phyloP scores from a whole-genome alignment of 2,329 filamentous ascomycete genomes.

The Leptoxyphium fumago region DNA sequence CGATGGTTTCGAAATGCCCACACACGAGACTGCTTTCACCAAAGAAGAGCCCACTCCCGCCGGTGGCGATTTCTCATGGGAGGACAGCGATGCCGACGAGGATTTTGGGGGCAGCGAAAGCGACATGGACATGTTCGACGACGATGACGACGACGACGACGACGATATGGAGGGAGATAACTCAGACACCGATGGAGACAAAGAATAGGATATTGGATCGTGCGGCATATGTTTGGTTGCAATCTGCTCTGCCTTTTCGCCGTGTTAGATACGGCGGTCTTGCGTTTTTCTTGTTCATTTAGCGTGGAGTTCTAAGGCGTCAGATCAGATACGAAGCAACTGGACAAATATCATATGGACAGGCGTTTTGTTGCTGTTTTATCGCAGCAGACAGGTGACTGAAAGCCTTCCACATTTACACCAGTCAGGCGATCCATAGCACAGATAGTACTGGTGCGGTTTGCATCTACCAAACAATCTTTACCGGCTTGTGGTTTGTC shows the following conservation, averaged over 20 bases:
- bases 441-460: too few relatives aligned
- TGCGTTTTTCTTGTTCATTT: background rate
- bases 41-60: conserved; percentile 40
- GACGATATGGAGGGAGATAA: conserved; percentile 34
- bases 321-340: background rate
- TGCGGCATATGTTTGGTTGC: background rate
- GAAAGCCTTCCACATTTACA: too few relatives aligned
- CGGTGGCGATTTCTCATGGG: conserved; percentile 53
- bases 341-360: too few relatives aligned
- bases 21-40: conserved; percentile 45
- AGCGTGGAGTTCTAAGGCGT: background rate
- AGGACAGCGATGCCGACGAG: conserved; percentile 41
- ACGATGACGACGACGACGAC: conserved; percentile 46
- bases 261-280: background rate
- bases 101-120: conserved; percentile 64
- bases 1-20: conserved; percentile 66
- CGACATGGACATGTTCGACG: conserved; percentile 33
- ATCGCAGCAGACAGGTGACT: too few relatives aligned
- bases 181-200: conserved; percentile 42
- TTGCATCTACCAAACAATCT: too few relatives aligned
- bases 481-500: too few relatives aligned
- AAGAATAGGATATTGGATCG: conserved; percentile 37
- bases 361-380: too few relatives aligned
- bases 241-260: background rate
- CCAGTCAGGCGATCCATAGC: too few relatives aligned